phyloP scores from a whole-genome alignment of 1,284 basidiomycete genomes.

The Somion occarium region DNA sequence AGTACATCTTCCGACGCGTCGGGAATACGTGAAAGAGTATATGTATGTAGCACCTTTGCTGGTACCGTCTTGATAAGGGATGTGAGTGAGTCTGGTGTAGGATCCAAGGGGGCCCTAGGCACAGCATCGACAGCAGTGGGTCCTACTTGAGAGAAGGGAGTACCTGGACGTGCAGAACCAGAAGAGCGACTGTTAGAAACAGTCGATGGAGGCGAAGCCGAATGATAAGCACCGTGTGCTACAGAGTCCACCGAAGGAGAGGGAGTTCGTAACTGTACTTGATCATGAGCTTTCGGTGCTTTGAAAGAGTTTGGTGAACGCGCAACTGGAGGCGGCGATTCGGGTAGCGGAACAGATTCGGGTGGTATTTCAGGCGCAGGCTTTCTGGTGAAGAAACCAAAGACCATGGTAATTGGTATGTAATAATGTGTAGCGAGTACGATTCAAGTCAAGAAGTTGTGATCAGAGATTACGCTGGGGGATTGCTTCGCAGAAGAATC shows the following conservation, averaged over 20 bases:
- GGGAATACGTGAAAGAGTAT: conserved; percentile 49
- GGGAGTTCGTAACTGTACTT: conserved; percentile 44
- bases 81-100: conserved; percentile 39
- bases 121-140: background rate
- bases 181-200: conserved; percentile 16
- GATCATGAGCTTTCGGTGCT: conserved; percentile 8
- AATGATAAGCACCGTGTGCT: conserved; percentile 25
- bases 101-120: conserved; percentile 11
- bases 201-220: conserved; percentile 17
- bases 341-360: conserved; percentile 11
- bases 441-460: background rate
- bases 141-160: conserved; percentile 10
- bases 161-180: conserved; percentile 4
- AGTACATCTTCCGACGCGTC: conserved; percentile 25
- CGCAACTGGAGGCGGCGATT: conserved; percentile 7
- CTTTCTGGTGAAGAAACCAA: conserved; percentile 46
- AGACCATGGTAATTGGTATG: conserved; percentile 36
- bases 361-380: conserved; percentile 11
- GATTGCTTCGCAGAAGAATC: background rate
- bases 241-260: conserved; percentile 40
- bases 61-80: conserved; percentile 56
- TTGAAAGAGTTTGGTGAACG: conserved; percentile 2
- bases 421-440: conserved; percentile 1
- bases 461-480: background rate
- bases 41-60: conserved; percentile 59